Conservation (phyloP, 768 basidiomycete species). For the Leccinum subtestaceum region DNA sequence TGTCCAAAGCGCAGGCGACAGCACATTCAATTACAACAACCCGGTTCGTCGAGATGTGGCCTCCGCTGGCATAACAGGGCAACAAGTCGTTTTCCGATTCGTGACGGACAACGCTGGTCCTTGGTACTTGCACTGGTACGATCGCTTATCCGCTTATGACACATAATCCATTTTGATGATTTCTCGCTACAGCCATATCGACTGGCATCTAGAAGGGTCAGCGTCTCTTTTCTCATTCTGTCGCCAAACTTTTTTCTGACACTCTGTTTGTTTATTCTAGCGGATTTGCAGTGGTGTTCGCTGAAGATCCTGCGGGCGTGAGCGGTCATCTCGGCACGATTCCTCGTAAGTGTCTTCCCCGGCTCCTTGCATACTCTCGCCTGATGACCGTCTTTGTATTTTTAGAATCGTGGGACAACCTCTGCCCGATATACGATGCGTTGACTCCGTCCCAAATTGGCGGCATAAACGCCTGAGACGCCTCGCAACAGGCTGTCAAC, state of each 20-base stretch:
- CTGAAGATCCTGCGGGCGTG: constrained; percentile 23
- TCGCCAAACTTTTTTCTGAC: not conserved
- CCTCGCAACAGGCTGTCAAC: constrained; percentile 20
- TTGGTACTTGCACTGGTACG: constrained; percentile 46
- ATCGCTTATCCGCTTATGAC: not conserved
- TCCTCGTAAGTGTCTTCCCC: constrained; percentile 13
- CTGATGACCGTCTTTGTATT: constrained; percentile 1
- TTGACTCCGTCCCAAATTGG: constrained; percentile 22
- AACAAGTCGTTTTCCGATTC: constrained; percentile 53
- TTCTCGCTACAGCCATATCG: constrained; percentile 22
- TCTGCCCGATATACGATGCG: constrained; percentile 26
- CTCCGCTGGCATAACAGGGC: constrained; percentile 28
- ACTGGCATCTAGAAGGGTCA: constrained; percentile 30
- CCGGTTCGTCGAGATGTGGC: constrained; percentile 35
- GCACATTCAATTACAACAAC: constrained; percentile 34
- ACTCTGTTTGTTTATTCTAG: constrained; percentile 6
- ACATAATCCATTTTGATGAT: constrained; percentile 1
- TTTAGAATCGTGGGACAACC: constrained; percentile 24
- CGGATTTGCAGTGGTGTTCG: constrained; percentile 29
- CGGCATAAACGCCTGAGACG: constrained; percentile 10
- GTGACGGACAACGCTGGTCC: constrained; percentile 63
- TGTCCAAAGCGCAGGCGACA: constrained; percentile 30
- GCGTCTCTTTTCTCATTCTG: not conserved
- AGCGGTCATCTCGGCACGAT: constrained; percentile 11
- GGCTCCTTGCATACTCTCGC: not conserved